A percentile compares a stretch with the other conserved stretches of the same genome.
These are phyloP conservation scores for Apodospora peruviana DNA, from an alignment of 495 filamentous ascomycete genomes.

Conservation along the genomic window DNA sequence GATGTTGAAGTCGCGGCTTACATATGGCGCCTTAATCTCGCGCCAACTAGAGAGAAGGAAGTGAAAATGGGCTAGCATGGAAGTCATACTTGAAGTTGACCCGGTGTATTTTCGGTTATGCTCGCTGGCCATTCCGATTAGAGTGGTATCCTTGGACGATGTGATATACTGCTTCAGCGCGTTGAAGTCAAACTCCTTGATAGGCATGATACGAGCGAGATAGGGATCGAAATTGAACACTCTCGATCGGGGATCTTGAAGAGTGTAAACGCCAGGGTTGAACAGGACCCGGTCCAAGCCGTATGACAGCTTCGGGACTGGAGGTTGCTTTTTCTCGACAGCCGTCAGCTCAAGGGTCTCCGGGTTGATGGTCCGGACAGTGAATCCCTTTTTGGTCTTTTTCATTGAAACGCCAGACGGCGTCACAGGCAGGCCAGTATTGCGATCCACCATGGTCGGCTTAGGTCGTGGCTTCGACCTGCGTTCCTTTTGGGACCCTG, in stretches of 20 bases:
- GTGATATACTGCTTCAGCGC: conserved; percentile 80
- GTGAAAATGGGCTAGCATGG: conserved; percentile 83
- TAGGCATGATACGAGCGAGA: conserved; percentile 83
- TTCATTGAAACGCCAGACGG: too few species aligned
- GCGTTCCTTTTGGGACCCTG: too few species aligned
- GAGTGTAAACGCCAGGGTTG: conserved; percentile 87
- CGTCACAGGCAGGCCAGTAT: conserved; percentile 10
- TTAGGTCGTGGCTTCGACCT: too few species aligned
- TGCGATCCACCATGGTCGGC: background rate
- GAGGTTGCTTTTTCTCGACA: conserved; percentile 47
- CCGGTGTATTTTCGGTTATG: conserved; percentile 81
- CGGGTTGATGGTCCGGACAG: conserved; percentile 22
- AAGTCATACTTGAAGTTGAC: conserved; percentile 95
- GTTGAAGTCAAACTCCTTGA: conserved; percentile 85
- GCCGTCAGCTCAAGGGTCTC: conserved; percentile 24
- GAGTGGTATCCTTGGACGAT: conserved; percentile 72
- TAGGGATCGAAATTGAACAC: conserved; percentile 97
- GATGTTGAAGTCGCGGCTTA: conserved; percentile 63
- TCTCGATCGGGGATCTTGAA: conserved; percentile 81
- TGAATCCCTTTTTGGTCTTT: conserved; percentile 3
- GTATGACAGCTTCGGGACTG: conserved; percentile 68
- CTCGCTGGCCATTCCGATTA: conserved; percentile 58
- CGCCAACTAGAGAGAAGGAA: conserved; percentile 85
- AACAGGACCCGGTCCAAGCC: conserved; percentile 88
- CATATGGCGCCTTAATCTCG: conserved; percentile 51